Evolutionary conservation across 1,284 basidiomycete genomes (phyloP), one percentile per base, ranked within the genome.

Genomic region (Pseudozyma sp.): DNA sequence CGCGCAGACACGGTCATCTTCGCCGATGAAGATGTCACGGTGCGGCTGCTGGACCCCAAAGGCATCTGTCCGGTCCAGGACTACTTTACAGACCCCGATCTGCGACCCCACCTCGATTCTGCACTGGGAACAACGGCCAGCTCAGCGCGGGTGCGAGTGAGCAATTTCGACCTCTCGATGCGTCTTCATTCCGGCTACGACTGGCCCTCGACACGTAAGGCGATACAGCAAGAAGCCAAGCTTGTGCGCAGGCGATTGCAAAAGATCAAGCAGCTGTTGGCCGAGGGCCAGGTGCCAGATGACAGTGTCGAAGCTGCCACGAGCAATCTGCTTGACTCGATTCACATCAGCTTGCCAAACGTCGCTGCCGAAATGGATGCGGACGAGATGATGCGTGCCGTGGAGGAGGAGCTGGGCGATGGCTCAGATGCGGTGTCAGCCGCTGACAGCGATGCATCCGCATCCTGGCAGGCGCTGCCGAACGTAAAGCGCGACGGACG

Each of bases 261-360:
- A 50, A 94, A 92, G 85, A 97, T 99, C 79, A 88, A 92, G 54
- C 96, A 99, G 85, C 87, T 99, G 3, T 89, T 99, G n/a, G 93
- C 95, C 0, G 91, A 88, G 45, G 97, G 96, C 3, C 96, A 98
- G 82, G 89, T 89, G 4, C 91, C 94, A 33, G 93, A 97, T 77
- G 90, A 92, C 30, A 89, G 88, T 48, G 87, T 92, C 19, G 94
- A 95, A 77, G 90, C 92, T 48, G 91, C 91, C 5, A 90, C 90
- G 64, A 87, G 93, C 4, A 88, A 92, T 10, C 88, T 98, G 7
- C 96, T 95, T 87, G 96, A 97, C 81, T 97, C 95, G 0, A 89
- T 98, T 29, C 93, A 94, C 80, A 73, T 81, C 30, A 63, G 75
- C 14, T 45, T 75, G 34, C 75, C 78, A 0, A 19, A 56, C 45